Percentiles rank a stretch among this genome's conserved stretches.
phyloP scores from a whole-genome alignment of 106 monocot genomes.

The Acanthochlamys bracteata region DNA sequence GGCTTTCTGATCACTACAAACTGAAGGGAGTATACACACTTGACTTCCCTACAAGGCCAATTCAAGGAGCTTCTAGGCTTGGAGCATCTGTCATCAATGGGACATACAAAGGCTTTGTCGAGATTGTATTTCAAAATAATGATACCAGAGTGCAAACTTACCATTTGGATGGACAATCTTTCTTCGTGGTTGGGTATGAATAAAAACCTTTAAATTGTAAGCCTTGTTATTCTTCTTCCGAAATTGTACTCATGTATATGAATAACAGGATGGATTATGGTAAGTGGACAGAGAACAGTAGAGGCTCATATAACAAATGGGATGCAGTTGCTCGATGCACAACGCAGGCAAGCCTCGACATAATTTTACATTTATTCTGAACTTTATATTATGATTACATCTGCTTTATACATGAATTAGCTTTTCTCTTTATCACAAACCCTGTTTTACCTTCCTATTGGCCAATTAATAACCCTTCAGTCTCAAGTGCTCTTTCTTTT shows the following conservation, averaged over 20 bases:
- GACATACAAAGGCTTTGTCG: constrained; percentile 3
- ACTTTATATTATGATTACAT: too few species aligned
- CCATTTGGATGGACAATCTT: constrained; percentile 5
- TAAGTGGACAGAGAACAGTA: constrained; percentile 6
- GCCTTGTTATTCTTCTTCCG: neutral
- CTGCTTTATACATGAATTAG: too few species aligned
- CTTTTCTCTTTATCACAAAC: too few species aligned
- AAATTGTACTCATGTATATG: neutral
- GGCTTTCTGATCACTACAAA: constrained; percentile 6
- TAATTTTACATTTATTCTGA: neutral
- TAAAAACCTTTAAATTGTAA: neutral
- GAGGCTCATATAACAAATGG: constrained; percentile 3
- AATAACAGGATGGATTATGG: constrained; percentile 9
- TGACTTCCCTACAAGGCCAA: constrained; percentile 7
- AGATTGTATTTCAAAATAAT: constrained; percentile 5
- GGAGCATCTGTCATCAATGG: constrained; percentile 6
- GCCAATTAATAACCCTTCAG: too few species aligned
- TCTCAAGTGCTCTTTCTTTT: too few species aligned
- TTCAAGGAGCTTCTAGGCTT: constrained; percentile 1
- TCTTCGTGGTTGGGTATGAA: constrained; percentile 8
- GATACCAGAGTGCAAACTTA: constrained; percentile 3
- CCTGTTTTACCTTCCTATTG: too few species aligned
- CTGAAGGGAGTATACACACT: constrained; percentile 3
- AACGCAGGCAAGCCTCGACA: neutral
- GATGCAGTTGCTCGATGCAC: constrained; percentile 1